Conservation (phyloP, 768 basidiomycete genomes). For the Suillus tomentosus region DNA sequence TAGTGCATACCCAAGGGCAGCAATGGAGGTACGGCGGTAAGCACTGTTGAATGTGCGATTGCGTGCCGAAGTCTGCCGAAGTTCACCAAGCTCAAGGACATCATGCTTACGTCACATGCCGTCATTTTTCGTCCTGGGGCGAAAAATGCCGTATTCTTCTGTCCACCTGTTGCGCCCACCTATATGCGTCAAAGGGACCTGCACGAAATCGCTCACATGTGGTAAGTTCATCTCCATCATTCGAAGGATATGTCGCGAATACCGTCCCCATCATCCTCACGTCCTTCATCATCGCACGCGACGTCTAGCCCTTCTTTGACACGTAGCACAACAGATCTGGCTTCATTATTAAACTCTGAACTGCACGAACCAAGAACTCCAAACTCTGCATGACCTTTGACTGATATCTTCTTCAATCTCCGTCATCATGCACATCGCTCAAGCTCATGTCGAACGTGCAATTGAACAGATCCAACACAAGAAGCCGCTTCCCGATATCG, state of each 20-base stretch:
- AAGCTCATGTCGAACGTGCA: slow-evolving; percentile 38
- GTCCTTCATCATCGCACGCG: slow-evolving; percentile 36
- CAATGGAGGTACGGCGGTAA: too few species aligned
- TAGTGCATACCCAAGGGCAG: too few species aligned
- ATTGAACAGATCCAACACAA: slow-evolving; percentile 43
- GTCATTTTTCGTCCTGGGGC: too few species aligned
- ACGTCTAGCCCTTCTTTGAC: slow-evolving; percentile 48
- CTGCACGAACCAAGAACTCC: slow-evolving; percentile 41
- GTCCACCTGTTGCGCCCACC: too few species aligned
- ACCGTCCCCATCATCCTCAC: slow-evolving; percentile 41
- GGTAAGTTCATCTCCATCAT: slow-evolving; percentile 40
- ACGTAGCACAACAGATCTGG: slow-evolving; percentile 74
- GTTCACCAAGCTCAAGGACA: too few species aligned
- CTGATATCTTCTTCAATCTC: slow-evolving; percentile 12
- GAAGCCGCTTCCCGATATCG: slow-evolving; percentile 60
- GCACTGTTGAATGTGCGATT: too few species aligned
- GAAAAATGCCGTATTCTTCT: too few species aligned
- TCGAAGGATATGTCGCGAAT: slow-evolving; percentile 7
- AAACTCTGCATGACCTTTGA: slow-evolving; percentile 42
- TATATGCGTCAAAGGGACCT: too few species aligned
- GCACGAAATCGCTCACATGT: slow-evolving; percentile 89
- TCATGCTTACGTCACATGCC: too few species aligned
- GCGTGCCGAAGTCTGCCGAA: too few species aligned
- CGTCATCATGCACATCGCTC: slow-evolving; percentile 33
- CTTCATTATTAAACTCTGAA: slow-evolving; percentile 72